Conservation (phyloP, 441 rosid genomes). For the Adansonia rubrostipa region DNA sequence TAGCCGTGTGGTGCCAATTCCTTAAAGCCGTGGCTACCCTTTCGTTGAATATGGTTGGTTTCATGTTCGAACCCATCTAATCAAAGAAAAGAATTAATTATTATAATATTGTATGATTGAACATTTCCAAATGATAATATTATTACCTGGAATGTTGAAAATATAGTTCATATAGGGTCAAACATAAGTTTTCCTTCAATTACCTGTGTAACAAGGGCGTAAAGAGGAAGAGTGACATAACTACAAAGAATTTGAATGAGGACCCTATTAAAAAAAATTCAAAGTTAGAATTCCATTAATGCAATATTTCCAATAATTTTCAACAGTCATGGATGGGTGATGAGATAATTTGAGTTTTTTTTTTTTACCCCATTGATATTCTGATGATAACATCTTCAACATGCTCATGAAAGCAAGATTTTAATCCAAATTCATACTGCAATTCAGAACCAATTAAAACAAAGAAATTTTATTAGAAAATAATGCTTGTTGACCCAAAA, state of each 20-base stretch:
- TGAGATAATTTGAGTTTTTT: background rate
- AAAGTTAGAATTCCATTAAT: background rate
- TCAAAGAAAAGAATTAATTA: background rate
- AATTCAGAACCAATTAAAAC: background rate
- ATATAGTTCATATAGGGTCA: background rate
- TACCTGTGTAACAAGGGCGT: conserved; percentile 67
- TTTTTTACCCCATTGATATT: conserved; percentile 52
- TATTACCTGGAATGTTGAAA: background rate
- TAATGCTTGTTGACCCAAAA: background rate
- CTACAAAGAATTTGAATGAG: conserved; percentile 66
- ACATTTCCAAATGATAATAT: background rate
- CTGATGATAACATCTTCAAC: conserved; percentile 46
- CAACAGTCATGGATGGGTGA: background rate
- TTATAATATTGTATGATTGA: background rate
- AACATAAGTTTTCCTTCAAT: background rate
- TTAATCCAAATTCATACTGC: conserved; percentile 53
- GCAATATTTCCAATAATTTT: background rate
- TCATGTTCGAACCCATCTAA: conserved; percentile 78
- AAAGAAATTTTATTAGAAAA: background rate
- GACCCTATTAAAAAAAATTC: conserved; percentile 37
- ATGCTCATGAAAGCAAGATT: conserved; percentile 55
- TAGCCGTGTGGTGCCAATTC: conserved; percentile 62
- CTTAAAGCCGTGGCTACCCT: conserved; percentile 51
- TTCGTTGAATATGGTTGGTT: conserved; percentile 60
- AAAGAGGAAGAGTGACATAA: conserved; percentile 54